phyloP scores from a whole-genome alignment of 2,329 filamentous ascomycete genomes.

The Dactylellina drechsleri region DNA sequence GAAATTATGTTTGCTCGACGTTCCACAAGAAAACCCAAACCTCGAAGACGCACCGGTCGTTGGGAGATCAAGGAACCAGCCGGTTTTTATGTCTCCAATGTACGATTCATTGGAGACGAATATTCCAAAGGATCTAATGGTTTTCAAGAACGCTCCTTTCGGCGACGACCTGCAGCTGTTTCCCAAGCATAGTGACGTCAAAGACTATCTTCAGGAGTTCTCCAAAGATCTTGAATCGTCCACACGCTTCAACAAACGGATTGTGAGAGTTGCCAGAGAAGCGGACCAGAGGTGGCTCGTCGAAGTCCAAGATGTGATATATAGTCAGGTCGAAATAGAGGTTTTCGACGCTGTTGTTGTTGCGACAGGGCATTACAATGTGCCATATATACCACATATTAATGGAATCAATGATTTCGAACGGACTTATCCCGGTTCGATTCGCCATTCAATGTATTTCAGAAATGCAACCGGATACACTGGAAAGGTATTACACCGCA shows the following conservation, averaged over 20 bases:
- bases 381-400: constrained; percentile 74
- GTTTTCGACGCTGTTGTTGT: constrained; percentile 79
- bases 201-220: constrained; percentile 71
- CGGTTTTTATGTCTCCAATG: constrained; percentile 79
- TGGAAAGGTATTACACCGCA: constrained; percentile 63
- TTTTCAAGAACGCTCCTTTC: constrained; percentile 77
- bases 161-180: constrained; percentile 74
- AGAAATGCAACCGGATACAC: constrained; percentile 72
- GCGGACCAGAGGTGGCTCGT: constrained; percentile 25
- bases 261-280: constrained; percentile 31
- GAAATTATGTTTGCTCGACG: constrained; percentile 62
- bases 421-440: constrained; percentile 68
- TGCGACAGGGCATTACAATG: constrained; percentile 78
- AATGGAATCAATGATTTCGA: constrained; percentile 71
- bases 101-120: constrained; percentile 88
- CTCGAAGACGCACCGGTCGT: constrained; percentile 72
- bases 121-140: constrained; percentile 83
- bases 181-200: constrained; percentile 76
- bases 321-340: constrained; percentile 17
- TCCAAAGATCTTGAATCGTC: constrained; percentile 46
- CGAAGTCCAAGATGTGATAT: constrained; percentile 32
- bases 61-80: constrained; percentile 21
- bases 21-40: constrained; percentile 77
- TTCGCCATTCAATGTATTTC: constrained; percentile 83
- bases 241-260: constrained; percentile 54